Evolutionary conservation across 139 green algal species (phyloP), one percentile per base, ranked within the genome.

Genomic region (Klebsormidium nitens): DNA sequence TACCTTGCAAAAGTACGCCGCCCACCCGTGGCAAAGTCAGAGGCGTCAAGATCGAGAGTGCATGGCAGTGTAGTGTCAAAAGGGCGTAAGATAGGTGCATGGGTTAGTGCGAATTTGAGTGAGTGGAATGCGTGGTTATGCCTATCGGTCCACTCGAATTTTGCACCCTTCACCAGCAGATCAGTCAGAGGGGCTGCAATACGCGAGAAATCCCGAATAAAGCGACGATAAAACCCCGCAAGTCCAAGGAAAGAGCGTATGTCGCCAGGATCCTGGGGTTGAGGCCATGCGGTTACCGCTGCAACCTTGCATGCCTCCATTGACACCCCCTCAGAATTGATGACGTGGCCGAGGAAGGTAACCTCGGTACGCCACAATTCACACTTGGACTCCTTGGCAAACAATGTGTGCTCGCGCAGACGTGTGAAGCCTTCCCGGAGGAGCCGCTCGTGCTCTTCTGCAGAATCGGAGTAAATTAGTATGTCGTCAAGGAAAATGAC

Each of bases 191-290:
- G 82, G 35, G 55, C 55, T 8, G 61, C 75, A 23, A 86, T 71
- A 32, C 36, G 19, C 2, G 66, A 44, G 36, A 77, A 88, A 8
- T 65, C 23, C 87, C n/a, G n/a, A n/a, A n/a, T 73, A 50, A 82
- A 85, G 4, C 64, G 59, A 0, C 81, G 37, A 48, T 81, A 89
- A 47, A 75, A 89, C n/a, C 77, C 81, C 0, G 81, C 68, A 3
- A 86, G 46, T 17, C 86, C 84, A 2, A 89, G 38, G 64, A 91
- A 89, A 8, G 39, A 60, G 2, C 42, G 55, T 2, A 88, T 5
- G 1, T 81, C 70, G 11, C 34, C 75, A 0, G 67, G 34, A 34
- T 60, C 74, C 3, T 14, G 47, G n/a, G 78, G 82, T 28, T 29
- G 29, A 23, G 78, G 49, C 64, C 68, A 87, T 8, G 83, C 32